phyloP scores from a whole-genome alignment of 352 stramenopile genomes.

The Phytophthora meadii region DNA sequence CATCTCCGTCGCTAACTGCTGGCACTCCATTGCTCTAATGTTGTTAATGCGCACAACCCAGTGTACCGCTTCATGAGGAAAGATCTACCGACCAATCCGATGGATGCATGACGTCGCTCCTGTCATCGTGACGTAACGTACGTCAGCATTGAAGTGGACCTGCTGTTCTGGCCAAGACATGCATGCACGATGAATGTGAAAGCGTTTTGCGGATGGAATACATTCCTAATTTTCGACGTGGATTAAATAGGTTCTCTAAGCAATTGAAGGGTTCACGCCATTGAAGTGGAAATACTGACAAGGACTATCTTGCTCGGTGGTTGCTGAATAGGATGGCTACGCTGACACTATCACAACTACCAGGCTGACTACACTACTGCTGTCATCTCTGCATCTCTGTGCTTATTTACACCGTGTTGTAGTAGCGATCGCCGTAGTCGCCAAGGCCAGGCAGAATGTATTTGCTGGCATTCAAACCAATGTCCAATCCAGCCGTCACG shows the following conservation, averaged over 20 bases:
- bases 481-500: constrained; percentile 83
- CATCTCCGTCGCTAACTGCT: constrained; percentile 47
- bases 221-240: neutral
- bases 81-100: no score
- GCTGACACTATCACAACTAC: constrained; percentile 12
- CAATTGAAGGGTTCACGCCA: constrained; percentile 17
- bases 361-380: constrained; percentile 19
- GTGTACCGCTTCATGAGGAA: no score
- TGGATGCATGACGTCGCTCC: neutral
- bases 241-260: constrained; percentile 11
- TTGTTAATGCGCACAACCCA: no score
- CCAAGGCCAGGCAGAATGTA: constrained; percentile 97
- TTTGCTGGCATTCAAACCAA: constrained; percentile 93
- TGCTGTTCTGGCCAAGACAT: neutral
- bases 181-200: constrained; percentile 10
- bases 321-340: constrained; percentile 2
- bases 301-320: constrained; percentile 10
- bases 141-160: neutral
- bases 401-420: constrained; percentile 59
- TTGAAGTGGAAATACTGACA: constrained; percentile 18
- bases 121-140: constrained; percentile 1
- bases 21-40: constrained; percentile 37
- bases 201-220: constrained; percentile 4
- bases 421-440: constrained; percentile 96
- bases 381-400: neutral